Evolutionary conservation across 768 basidiomycete species (phyloP).

Genomic region (Scleroderma bovista): DNA sequence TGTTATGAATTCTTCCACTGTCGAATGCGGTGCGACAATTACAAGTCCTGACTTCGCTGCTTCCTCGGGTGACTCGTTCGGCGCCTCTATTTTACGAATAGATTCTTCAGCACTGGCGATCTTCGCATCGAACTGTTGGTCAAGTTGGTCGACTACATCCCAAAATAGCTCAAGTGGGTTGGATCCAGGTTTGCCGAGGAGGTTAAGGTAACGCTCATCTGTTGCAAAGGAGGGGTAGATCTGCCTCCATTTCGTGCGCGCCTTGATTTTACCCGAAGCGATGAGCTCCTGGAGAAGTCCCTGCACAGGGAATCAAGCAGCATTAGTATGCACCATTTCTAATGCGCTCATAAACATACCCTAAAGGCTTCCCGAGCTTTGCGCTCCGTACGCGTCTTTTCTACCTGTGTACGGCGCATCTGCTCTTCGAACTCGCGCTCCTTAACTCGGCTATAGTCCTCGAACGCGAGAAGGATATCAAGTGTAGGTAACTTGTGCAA

Average conservation of each 20-base stretch:
- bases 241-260: conserved; percentile 88
- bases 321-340: not conserved
- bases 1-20: conserved; percentile 55
- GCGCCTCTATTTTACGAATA: conserved; percentile 39
- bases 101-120: conserved; percentile 62
- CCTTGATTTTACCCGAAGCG: conserved; percentile 58
- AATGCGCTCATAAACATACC: conserved; percentile 36
- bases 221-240: conserved; percentile 72
- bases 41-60: conserved; percentile 31
- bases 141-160: conserved; percentile 85
- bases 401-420: conserved; percentile 70
- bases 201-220: conserved; percentile 77
- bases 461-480: conserved; percentile 89
- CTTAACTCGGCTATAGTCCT: conserved; percentile 86
- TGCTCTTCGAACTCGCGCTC: conserved; percentile 92
- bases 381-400: conserved; percentile 78
- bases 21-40: conserved; percentile 50
- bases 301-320: conserved; percentile 31
- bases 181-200: conserved; percentile 91
- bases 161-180: conserved; percentile 96
- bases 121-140: conserved; percentile 79
- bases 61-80: conserved; percentile 27
- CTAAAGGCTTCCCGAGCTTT: conserved; percentile 91
- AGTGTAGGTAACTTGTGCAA: conserved; percentile 81
- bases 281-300: conserved; percentile 69